Percentiles rank a stretch among this genome's conserved stretches.
These are phyloP conservation scores for Blastobotrys petasosporus DNA, from an alignment of 1,139 yeast species.

Conservation along the genomic window DNA sequence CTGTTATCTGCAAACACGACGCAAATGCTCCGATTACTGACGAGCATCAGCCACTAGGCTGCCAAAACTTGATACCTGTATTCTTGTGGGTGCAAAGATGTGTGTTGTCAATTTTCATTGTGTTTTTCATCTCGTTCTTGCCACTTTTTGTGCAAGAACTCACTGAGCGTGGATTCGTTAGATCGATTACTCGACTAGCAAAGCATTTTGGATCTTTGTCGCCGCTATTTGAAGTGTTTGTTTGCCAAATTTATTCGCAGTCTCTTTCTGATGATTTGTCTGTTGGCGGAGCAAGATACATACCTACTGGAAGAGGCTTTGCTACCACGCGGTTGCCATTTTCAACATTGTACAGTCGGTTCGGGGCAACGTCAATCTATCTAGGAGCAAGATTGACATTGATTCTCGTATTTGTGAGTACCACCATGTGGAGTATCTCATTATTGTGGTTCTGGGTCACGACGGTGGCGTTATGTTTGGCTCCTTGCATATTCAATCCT, in stretches of 20 bases:
- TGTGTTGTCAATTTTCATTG: conserved; percentile 74
- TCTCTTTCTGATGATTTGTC: conserved; percentile 62
- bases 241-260: conserved; percentile 75
- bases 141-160: conserved; percentile 77
- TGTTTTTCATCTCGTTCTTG: conserved; percentile 75
- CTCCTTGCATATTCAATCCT: conserved; percentile 81
- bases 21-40: conserved; percentile 55
- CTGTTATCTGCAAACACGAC: conserved; percentile 51
- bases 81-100: conserved; percentile 75
- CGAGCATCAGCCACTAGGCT: conserved; percentile 60
- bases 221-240: conserved; percentile 82
- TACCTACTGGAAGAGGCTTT: conserved; percentile 81
- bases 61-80: conserved; percentile 69
- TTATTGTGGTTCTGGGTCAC: conserved; percentile 83
- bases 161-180: conserved; percentile 66
- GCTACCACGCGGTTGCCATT: conserved; percentile 67
- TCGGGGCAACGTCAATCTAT: conserved; percentile 59
- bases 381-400: conserved; percentile 56
- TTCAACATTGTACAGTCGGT: conserved; percentile 53
- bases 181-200: conserved; percentile 52
- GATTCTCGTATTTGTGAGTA: conserved; percentile 55
- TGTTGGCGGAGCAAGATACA: conserved; percentile 78
- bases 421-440: conserved; percentile 71
- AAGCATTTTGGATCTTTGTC: conserved; percentile 68
- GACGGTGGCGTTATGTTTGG: conserved; percentile 60